Base-by-base conservation (phyloP, 163 green algal genomes). In the Volvox carteri region DNA sequence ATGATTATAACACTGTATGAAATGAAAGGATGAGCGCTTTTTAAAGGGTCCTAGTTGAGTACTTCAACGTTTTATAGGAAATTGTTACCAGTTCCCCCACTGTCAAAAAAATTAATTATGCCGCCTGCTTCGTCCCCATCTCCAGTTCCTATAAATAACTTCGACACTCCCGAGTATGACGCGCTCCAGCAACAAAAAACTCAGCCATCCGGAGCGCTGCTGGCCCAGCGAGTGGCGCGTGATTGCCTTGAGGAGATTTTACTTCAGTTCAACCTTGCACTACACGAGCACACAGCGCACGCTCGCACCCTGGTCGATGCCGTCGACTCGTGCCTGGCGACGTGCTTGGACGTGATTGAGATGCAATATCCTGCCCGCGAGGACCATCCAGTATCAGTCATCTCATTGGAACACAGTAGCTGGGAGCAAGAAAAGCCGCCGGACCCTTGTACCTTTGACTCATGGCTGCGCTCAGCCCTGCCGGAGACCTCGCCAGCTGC, bases 401-500 rank as follows among this genome's bases (percentile, higher is more conserved):
- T 91, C 12, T 92, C 90, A 7, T 41, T 91, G 58, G 73, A 86
- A 0, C 74, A 92, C 54, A 50, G 72, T 62, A 95, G 87, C 90
- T 95, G 92, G 92, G 85, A 85, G 50, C 83, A 89, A n/a, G 91
- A 95, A 72, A 52, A 76, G 56, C 89, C 92, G 41, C 92, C 92
- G 19, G 79, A 92, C 21, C 91, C 91, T 30, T 92, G 89, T 76
- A 75, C 44, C 16, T 68, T 90, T 35, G 93, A 95, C 79, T 88
- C 90, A 19, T 95, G 93, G 93, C 77, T 94, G 18, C 92, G 93
- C 8, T 89, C 91, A 21, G 90, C 90, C 23, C 88, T 95, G 35
- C 90, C 90, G 23, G 91, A 93, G 54, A 75, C 81, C 19, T 18
- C 74, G 18, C 65, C 76, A 23, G 19, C 75, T 0, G 33, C 41